phyloP scores from a whole-genome alignment of 169 alveolate species.

The Plasmodium chabaudi region DNA sequence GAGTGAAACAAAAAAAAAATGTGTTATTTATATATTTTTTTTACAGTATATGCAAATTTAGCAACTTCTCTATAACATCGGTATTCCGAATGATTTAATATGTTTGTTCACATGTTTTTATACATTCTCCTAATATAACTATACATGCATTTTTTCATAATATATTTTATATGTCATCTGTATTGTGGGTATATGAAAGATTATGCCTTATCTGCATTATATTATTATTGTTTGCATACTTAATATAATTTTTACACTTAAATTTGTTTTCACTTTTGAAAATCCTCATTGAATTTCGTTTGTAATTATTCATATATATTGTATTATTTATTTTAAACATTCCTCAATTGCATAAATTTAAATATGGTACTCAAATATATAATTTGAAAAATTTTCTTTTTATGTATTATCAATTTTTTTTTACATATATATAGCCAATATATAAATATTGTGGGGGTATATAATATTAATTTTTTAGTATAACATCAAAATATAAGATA shows the following conservation, averaged over 20 bases:
- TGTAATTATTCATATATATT: slow-evolving; percentile 14
- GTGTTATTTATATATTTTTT: background rate
- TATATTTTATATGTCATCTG: slow-evolving; percentile 20
- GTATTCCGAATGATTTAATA: too few species aligned
- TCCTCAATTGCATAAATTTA: slow-evolving; percentile 16
- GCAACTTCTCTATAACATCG: background rate
- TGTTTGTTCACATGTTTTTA: background rate
- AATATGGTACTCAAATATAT: background rate
- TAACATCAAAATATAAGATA: too few species aligned
- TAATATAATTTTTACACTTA: slow-evolving; percentile 32
- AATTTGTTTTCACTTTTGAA: slow-evolving; percentile 41
- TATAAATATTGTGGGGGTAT: too few species aligned
- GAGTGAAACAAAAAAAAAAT: too few species aligned
- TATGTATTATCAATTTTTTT: background rate
- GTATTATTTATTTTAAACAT: slow-evolving; percentile 33
- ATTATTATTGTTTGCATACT: slow-evolving; percentile 48
- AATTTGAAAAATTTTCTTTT: background rate
- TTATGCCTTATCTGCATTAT: slow-evolving; percentile 27
- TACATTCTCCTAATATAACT: background rate
- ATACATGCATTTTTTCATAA: slow-evolving; percentile 10
- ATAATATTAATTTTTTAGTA: too few species aligned
- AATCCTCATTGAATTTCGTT: slow-evolving; percentile 75
- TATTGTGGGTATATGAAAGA: slow-evolving; percentile 30
- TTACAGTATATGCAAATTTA: background rate
- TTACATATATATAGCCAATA: too few species aligned